These are phyloP conservation scores for Verticillium isaacii DNA, from an alignment of 2,329 filamentous ascomycete genomes.

Conservation along the genomic window DNA sequence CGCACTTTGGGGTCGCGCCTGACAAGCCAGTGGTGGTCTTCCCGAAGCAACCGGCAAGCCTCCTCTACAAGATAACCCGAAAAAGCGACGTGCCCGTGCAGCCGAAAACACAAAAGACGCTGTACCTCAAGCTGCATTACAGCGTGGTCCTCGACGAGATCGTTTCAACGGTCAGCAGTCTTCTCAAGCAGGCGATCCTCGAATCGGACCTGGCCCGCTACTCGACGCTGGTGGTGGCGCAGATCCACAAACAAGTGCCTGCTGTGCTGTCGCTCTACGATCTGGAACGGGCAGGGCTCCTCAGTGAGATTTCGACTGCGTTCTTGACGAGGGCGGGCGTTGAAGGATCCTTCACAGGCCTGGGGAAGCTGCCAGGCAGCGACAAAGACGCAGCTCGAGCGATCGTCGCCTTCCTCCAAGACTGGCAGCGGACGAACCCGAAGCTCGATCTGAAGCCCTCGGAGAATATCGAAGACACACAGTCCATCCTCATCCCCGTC, in stretches of 20 bases:
- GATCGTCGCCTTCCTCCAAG: conserved; percentile 26
- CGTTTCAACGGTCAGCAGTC: conserved; percentile 39
- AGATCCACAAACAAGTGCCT: conserved; percentile 38
- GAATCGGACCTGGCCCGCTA: conserved; percentile 39
- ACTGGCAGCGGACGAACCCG: conserved; percentile 31
- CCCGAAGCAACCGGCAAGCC: conserved; percentile 72
- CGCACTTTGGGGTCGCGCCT: conserved; percentile 53
- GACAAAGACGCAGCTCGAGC: conserved; percentile 22
- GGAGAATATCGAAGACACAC: conserved; percentile 24
- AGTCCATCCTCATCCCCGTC: conserved; percentile 79
- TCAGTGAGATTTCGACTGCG: conserved; percentile 44
- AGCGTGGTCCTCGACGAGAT: conserved; percentile 74
- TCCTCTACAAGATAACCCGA: conserved; percentile 73
- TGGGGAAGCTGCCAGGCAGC: conserved; percentile 36
- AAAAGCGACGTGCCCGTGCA: conserved; percentile 31
- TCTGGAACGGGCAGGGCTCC: conserved; percentile 51
- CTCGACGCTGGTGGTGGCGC: conserved; percentile 38
- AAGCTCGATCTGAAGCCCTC: conserved; percentile 15
- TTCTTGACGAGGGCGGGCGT: conserved; percentile 43
- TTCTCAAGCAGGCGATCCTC: conserved; percentile 34
- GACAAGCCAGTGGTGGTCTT: conserved; percentile 61
- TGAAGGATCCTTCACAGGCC: conserved; percentile 42
- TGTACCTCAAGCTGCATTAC: conserved; percentile 72
- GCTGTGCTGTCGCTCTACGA: conserved; percentile 42
- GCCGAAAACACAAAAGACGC: conserved; percentile 34